phyloP scores from a whole-genome alignment of 163 green algal genomes.

The Chlamydomonas reinhardtii region DNA sequence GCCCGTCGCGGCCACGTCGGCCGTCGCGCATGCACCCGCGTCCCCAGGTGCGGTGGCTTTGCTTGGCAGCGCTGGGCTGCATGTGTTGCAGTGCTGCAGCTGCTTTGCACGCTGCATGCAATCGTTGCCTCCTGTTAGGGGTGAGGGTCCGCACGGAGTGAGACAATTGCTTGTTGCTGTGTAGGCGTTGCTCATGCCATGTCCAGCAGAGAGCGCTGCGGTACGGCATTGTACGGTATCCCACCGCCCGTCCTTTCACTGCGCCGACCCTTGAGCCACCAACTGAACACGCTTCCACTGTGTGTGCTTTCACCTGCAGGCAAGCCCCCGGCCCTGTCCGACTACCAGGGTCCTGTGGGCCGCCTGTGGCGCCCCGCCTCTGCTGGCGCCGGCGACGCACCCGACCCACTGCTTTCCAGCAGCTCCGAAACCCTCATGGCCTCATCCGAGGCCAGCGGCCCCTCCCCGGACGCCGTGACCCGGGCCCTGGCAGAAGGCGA shows the following conservation, averaged over 20 bases:
- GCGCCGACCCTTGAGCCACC: too few relatives aligned
- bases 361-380: constrained; percentile 12
- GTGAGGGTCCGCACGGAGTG: too few relatives aligned
- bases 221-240: too few relatives aligned
- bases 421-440: constrained; percentile 37
- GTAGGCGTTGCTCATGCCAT: too few relatives aligned
- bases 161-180: too few relatives aligned
- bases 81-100: too few relatives aligned
- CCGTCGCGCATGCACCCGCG: not conserved
- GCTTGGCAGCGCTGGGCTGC: not conserved
- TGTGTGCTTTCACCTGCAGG: not conserved
- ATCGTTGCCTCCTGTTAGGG: too few relatives aligned
- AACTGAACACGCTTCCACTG: too few relatives aligned
- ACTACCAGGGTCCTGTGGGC: not conserved
- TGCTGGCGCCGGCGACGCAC: too few relatives aligned
- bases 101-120: too few relatives aligned
- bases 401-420: not conserved
- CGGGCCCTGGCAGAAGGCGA: not conserved
- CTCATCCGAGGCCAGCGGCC: constrained; percentile 12
- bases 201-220: too few relatives aligned
- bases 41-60: not conserved
- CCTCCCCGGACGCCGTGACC: not conserved
- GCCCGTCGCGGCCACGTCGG: not conserved
- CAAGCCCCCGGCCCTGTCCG: constrained; percentile 12
- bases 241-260: too few relatives aligned